Evolutionary conservation across 1,139 yeast species (phyloP), one percentile per base, ranked within the genome.

Genomic region (Meyerozyma carpophila): DNA sequence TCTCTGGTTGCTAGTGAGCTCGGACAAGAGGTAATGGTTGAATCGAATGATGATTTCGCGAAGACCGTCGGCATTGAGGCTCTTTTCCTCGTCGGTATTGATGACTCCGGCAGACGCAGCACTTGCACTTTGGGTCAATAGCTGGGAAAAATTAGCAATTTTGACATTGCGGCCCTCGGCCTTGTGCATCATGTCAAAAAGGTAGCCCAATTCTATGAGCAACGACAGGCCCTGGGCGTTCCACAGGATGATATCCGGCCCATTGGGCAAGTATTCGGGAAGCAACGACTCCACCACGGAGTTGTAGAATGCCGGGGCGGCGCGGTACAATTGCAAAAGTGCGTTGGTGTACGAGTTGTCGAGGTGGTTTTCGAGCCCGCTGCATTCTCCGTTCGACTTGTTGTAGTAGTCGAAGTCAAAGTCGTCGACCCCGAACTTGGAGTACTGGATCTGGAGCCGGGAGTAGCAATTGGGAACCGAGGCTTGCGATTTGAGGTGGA

Each of bases 361-460:
- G 11, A 85, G 76, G 57, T 89, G 94, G 16, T 90, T 84, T 60
- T 93, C 98, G 28, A 94, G 69, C 0, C 98, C 98, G n/a, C 96
- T 79, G 53, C 71, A 85, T 4, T 43, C 41, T 1, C 56, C 59
- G 2, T 61, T 56, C 0, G 98, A 87, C 41, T 73, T 70, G 58
- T 91, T 90, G 67, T 86, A 93, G 54, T 82, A 84, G 44, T 79
- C 82, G 58, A 93, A 93, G 65, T 94, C 97, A 65, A 93, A 93
- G 62, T 90, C 97, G 53, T 85, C 90, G 26, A 94, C 91, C 16
- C 98, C 98, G 63, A 90, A 93, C 55, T 80, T 84, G 46, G 95
- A 86, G 60, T 91, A 91, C 40, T 85, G 79, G 48, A 93, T 87
- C 48, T 85, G 87, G 44, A 89, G 69, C 54, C 82, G 81, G 34